Evolutionary conservation across 768 basidiomycete genomes (phyloP), one percentile per base, ranked within the genome.

Genomic region (Chalciporus piperatus): DNA sequence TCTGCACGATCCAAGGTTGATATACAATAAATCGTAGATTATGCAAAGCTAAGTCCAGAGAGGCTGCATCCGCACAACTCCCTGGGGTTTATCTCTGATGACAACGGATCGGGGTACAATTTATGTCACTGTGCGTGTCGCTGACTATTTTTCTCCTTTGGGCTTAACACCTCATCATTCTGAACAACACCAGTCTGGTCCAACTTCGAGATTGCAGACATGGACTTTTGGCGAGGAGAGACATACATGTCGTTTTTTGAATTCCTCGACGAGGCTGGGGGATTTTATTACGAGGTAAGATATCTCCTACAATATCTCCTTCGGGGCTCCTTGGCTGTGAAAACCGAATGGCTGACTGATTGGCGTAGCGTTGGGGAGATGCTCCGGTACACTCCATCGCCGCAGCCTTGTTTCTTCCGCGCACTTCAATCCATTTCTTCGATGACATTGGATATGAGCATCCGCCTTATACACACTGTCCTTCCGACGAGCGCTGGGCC

Each of bases 341-440:
- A 16, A n/a, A 43, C 14, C 14, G 10, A 48, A 50, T 43, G 4
- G n/a, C 41, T 49, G 2, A 55, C 43, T 14, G 35, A 25, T 52
- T 22, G 12, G 41, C 23, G 23, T 56, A 91, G 82, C 84, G 92
- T 28, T 94, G 92, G 93, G 96, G 96, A 44, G 96, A 98, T 72
- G 96, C 96, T 16, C 84, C 83, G 3, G 88, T 93, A 8, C 91
- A 94, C 65, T 89, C 87, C 47, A 94, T 98, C 51, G 97, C 90
- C 41, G 96, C 91, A 0, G 83, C 95, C 1, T 73, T 99, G 10
- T 91, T 98, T 63, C 84, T 92, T 0, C 83, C 79, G 60, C 92
- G 92, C 61, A 86, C 87, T 11, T 87, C 94, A 67, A 85, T 98
- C 44, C 92, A 97, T 69, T 99, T 92, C 75, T 98, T 98, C 74